Base-by-base conservation (phyloP, 192 early-diverging fungal genomes). In the Backusella westeae region DNA sequence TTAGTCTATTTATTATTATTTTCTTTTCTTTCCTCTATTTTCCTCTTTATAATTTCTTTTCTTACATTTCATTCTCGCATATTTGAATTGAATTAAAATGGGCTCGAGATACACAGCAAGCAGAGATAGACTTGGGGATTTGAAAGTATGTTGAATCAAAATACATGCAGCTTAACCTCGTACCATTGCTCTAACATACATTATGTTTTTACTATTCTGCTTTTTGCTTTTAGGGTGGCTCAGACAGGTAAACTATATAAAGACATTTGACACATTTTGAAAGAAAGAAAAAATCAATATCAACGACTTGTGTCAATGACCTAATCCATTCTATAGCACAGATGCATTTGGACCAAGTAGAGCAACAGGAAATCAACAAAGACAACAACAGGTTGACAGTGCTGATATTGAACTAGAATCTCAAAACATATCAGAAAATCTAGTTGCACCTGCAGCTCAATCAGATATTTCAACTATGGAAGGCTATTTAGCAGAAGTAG, bases 401-500 rank as follows among this genome's bases (percentile, higher is more conserved):
- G 21, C 39, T 49, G 42, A 23, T n/a, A 23, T 39, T 69, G 68
- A 69, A 41, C 12, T 69, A 26, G 26, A 71, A 49, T 29, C 15
- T 46, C 26, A 21, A 34, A 26, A 8, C 12, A 71, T 44, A 23
- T 44, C 23, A 46, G 63, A 67, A 15, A 75, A 39, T 29, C 23
- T 67, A 26, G 35, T 46, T 34, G n/a, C 74, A 34, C 38, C 74
- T 66, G 72, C 56, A 34, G 35, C 74, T 32, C 59, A 41, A 44
- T 23, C 41, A 14, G 41, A 75, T 49, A 44, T 75, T 34, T 34
- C 21, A 12, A 67, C 65, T 44, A 67, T 17, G 5, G 74, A 75
- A 39, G 74, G 65, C 34, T 75, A 75, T 29, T 46, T 75, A 34
- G 23, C 41, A 32, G 74, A 75, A 65, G 74, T 75, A 67, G 10